Base-by-base conservation (phyloP, 345 rosid species). In the Bruguiera sexangula region DNA sequence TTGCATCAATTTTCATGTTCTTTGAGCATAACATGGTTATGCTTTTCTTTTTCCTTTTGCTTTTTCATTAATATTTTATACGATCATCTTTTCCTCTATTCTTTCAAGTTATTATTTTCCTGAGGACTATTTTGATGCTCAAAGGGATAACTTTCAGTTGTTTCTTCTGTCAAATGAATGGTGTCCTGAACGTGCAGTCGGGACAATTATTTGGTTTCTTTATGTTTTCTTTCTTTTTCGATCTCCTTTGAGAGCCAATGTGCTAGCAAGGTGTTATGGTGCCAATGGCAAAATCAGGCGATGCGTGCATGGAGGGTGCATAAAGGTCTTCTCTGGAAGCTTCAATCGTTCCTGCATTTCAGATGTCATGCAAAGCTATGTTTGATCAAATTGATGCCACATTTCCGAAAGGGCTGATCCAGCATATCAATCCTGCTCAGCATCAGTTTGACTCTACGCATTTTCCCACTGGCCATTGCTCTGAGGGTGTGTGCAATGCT, bases 331-430 rank as follows among this genome's bases (percentile, higher is more conserved):
- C 85, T 76, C 61, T 94, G 67, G 96, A 89, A 82, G 81, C 90
- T 65, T 92, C 89, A 27, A 73, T 89, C 66, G 76, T 89, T 68
- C 99, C 99, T 78, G 86, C 97, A 69, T 94, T 94, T 82, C 96
- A 94, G 82, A 87, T 73, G 83, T 83, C 97, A 20, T 94, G 96
- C 83, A 88, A 85, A 82, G 83, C 89, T 46, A 86, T 89, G 96
- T 94, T 94, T 82, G 96, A 86, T 58, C 96, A 94, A 84, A 83
- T 94, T 1, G 95, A 94, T 82, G 72, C 89, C 32, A 73, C 96
- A 29, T 92, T 94, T 66, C 93, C 83, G 80, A 88, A 84, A 76
- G 97, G 96, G 79, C 81, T 94, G 69, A 67, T 75, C n/a, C 93
- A 92, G 73, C 96, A 89, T 82, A 84, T 88, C 75, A 76, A 76